phyloP scores from a whole-genome alignment of 495 filamentous ascomycete genomes.

The Rostrohypoxylon terebratum region DNA sequence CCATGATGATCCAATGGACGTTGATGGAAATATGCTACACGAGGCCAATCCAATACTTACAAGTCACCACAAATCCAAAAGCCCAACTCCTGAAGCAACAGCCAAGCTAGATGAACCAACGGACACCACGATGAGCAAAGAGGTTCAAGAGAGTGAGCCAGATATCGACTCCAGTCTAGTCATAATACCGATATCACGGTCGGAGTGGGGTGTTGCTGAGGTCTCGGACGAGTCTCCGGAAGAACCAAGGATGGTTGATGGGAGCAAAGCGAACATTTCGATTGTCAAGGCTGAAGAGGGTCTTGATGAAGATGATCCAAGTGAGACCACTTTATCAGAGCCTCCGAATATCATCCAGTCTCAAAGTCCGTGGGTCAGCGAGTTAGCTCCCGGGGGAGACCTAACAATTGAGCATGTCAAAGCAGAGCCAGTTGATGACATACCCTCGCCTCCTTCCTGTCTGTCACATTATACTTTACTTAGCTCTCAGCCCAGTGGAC shows the following conservation, averaged over 20 bases:
- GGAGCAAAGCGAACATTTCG: background rate
- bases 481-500: background rate
- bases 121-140: background rate
- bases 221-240: background rate
- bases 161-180: constrained; percentile 18
- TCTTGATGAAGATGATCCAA: background rate
- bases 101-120: background rate
- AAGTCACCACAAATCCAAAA: constrained; percentile 5
- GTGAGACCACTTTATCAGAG: background rate
- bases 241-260: background rate
- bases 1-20: constrained; percentile 34
- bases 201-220: constrained; percentile 19
- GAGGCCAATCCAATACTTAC: background rate
- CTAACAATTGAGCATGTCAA: constrained; percentile 23
- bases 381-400: constrained; percentile 10
- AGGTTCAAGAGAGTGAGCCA: constrained; percentile 6
- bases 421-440: constrained; percentile 26
- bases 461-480: background rate
- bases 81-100: background rate
- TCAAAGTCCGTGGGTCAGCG: constrained; percentile 15
- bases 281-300: background rate
- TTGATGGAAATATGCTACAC: constrained; percentile 1
- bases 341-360: constrained; percentile 1
- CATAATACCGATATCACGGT: constrained; percentile 19
- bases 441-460: background rate